Evolutionary conservation across 2,329 filamentous ascomycete genomes (phyloP).

Genomic region (Penicillium frequentans): DNA sequence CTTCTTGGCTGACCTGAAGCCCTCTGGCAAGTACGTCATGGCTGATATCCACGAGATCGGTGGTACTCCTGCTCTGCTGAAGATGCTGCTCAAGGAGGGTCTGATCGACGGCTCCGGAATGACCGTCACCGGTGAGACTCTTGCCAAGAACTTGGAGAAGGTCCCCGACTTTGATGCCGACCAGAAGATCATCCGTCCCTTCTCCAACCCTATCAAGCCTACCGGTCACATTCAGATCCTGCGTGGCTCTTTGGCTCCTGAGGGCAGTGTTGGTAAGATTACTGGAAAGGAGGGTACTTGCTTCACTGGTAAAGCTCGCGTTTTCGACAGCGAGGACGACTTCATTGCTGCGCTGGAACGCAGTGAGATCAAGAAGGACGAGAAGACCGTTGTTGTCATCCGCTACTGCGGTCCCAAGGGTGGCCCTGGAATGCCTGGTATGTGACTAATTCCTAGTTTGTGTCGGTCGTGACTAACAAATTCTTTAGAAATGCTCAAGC

Average conservation of each 20-base stretch:
- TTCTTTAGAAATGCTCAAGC: conserved; percentile 66
- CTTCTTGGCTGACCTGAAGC: conserved; percentile 80
- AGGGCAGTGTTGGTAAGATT: conserved; percentile 72
- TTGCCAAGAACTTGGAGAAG: conserved; percentile 60
- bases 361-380: conserved; percentile 70
- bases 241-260: conserved; percentile 67
- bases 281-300: conserved; percentile 71
- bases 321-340: conserved; percentile 68
- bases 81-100: conserved; percentile 59
- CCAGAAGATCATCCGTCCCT: conserved; percentile 68
- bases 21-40: conserved; percentile 67
- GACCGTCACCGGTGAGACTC: conserved; percentile 60
- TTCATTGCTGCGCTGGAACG: conserved; percentile 68
- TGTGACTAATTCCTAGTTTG: conserved; percentile 1
- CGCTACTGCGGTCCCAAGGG: conserved; percentile 73
- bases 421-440: conserved; percentile 66
- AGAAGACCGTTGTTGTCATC: conserved; percentile 75
- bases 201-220: conserved; percentile 67
- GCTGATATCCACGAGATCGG: conserved; percentile 58
- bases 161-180: conserved; percentile 64
- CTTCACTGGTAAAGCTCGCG: conserved; percentile 69
- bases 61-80: conserved; percentile 58
- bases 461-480: conserved; percentile 56
- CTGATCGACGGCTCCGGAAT: conserved; percentile 60
- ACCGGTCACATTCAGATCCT: conserved; percentile 75